Evolutionary conservation across 495 filamentous ascomycete genomes (phyloP).

Genomic region (Clohesyomyces aquaticus): DNA sequence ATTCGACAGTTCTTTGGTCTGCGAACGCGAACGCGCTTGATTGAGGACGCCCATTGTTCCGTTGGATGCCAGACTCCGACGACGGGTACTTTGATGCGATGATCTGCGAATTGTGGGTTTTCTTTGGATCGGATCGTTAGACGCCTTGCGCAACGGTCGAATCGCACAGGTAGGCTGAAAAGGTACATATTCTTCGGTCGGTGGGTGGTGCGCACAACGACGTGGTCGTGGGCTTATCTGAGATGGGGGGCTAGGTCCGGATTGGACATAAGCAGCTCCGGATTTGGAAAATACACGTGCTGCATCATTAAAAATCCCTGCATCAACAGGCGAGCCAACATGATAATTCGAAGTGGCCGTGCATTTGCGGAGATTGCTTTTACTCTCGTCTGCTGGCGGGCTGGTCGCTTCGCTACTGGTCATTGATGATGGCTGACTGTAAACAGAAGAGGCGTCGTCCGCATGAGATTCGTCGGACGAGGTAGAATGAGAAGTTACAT

Average conservation of each 20-base stretch:
- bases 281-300: conserved; percentile 11
- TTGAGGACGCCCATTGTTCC: conserved; percentile 26
- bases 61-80: conserved; percentile 3
- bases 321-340: conserved; percentile 21
- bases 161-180: conserved; percentile 25
- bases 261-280: conserved; percentile 24
- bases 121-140: neutral
- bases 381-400: neutral
- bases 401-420: conserved; percentile 26
- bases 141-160: conserved; percentile 7
- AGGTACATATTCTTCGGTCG: conserved; percentile 20
- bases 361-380: conserved; percentile 26
- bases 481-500: conserved; percentile 9
- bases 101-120: conserved; percentile 12
- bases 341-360: conserved; percentile 23
- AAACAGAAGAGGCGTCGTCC: conserved; percentile 35
- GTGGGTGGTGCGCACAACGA: conserved; percentile 24
- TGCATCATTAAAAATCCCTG: conserved; percentile 30
- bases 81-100: conserved; percentile 1
- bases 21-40: conserved; percentile 23
- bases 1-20: conserved; percentile 19
- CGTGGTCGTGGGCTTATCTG: neutral
- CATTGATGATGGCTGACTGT: conserved; percentile 38
- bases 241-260: conserved; percentile 20
- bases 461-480: conserved; percentile 36